Base-by-base conservation (phyloP, 2,329 filamentous ascomycete genomes). In the Neonectria magnoliae region DNA sequence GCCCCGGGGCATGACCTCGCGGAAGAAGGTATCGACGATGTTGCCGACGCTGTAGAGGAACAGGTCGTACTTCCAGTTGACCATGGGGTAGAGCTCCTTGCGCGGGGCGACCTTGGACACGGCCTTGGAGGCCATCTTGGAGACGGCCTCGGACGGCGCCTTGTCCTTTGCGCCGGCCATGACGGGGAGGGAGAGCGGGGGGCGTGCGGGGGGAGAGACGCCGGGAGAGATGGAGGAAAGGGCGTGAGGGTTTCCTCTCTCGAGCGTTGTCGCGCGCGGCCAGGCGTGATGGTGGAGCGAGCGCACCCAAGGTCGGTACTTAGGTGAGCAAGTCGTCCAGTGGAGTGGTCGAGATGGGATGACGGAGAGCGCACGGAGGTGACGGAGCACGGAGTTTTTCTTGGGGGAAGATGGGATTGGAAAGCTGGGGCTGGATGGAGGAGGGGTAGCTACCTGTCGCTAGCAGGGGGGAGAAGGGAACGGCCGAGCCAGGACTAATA, bases 1-100 rank as follows among this genome's bases (percentile, higher is more conserved):
- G 71, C 94, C 94, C 69, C 96, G 88, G 13, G 96, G 96, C 77
- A 98, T 94, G 16, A 99, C 93, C 81, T 99, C 96, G 72, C 96
- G 91, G 84, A 99, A 99, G 88, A 99, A 99, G 71, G 98, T 89
- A 80, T 99, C 96, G 70, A 97, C 90, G 57, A 98, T 85, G 68
- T 98, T 88, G 45, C 91, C 92, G 77, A 94, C 91, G 53, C 85
- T 85, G 86, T 92, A 93, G 33, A 94, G 84, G 75, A 94, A 91
- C 64, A 90, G 84, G 81, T 94, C 92, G 78, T 94, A 94, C 69
- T 91, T 90, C 84, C 87, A 91, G 71, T 88, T 85, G 73, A 88
- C 89, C 89, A 92, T 91, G 57, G 88, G 88, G 71, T 89, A 88
- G 48, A 88, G 81, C 77, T 90, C 87, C 76, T 87, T 88, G 65